Percentiles rank a stretch among this genome's conserved stretches.
phyloP scores from a whole-genome alignment of 305 asterid species.

The Solanum hybrid region DNA sequence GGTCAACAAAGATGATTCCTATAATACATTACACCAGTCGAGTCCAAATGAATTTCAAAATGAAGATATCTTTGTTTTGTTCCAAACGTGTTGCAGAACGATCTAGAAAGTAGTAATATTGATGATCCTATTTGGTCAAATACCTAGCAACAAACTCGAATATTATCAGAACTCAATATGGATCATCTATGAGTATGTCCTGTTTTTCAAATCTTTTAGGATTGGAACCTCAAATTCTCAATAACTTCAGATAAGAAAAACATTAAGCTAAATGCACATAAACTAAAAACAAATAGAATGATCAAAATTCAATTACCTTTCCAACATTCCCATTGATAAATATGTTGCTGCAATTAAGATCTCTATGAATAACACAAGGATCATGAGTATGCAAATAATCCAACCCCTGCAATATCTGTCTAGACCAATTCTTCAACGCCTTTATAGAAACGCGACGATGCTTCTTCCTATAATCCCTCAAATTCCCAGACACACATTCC shows the following conservation, averaged over 20 bases:
- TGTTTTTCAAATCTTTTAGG: too few relatives aligned
- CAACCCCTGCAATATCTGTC: conserved; percentile 10
- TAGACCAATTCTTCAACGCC: conserved; percentile 22
- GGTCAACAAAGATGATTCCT: not conserved
- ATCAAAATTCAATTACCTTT: not conserved
- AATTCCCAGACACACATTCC: conserved; percentile 13
- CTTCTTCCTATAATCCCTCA: conserved; percentile 18
- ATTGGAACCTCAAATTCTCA: not conserved
- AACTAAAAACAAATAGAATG: not conserved
- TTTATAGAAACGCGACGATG: conserved; percentile 11
- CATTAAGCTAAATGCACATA: not conserved
- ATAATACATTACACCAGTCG: not conserved
- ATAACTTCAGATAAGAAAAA: not conserved
- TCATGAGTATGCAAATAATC: conserved; percentile 19
- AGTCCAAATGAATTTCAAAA: not conserved
- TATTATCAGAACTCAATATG: not conserved
- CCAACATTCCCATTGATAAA: conserved; percentile 20
- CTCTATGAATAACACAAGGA: conserved; percentile 19
- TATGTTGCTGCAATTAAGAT: conserved; percentile 20
- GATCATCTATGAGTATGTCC: not conserved
- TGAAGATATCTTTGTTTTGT: not conserved
- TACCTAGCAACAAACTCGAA: not conserved
- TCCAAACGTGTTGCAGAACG: not conserved
- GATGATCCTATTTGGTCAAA: not conserved
- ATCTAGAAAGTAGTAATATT: not conserved